Conservation (phyloP, 2,329 filamentous ascomycete genomes). For the Penicillium hordei region DNA sequence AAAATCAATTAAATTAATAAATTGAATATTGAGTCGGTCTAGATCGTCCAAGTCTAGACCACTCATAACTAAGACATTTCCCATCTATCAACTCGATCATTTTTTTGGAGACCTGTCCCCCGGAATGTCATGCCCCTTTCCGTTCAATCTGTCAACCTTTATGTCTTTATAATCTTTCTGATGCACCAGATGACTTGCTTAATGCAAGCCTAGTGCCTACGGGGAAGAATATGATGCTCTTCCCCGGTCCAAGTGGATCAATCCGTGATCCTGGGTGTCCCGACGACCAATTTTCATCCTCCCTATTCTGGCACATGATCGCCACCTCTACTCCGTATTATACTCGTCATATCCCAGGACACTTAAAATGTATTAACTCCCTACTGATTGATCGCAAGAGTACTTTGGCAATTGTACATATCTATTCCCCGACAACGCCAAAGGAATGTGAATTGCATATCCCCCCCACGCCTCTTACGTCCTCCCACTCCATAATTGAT, state of each 20-base stretch:
- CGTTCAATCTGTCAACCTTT: not conserved
- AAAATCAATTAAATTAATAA: not conserved
- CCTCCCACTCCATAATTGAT: conserved; percentile 8
- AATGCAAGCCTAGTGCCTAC: conserved; percentile 5
- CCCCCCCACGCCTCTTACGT: not conserved
- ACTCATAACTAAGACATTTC: conserved; percentile 6
- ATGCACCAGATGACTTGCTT: conserved; percentile 10
- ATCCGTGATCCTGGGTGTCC: conserved; percentile 11
- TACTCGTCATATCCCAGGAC: conserved; percentile 3
- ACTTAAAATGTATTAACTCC: not conserved
- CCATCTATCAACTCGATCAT: not conserved
- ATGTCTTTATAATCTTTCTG: not conserved
- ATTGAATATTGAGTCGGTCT: not conserved
- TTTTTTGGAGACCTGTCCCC: not conserved
- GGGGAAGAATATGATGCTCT: conserved; percentile 3
- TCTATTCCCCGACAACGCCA: not conserved
- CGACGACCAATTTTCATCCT: not conserved
- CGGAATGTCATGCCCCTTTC: not conserved
- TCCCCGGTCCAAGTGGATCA: conserved; percentile 20
- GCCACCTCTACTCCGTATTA: not conserved
- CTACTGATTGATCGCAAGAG: not conserved
- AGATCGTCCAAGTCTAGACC: conserved; percentile 3
- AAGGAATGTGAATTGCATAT: not conserved
- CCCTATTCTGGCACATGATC: conserved; percentile 8
- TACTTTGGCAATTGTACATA: conserved; percentile 4